A percentile compares a stretch with the other conserved stretches of the same genome.
These are phyloP conservation scores for Onygena corvina DNA, from an alignment of 2,329 filamentous ascomycete genomes.

Conservation along the genomic window DNA sequence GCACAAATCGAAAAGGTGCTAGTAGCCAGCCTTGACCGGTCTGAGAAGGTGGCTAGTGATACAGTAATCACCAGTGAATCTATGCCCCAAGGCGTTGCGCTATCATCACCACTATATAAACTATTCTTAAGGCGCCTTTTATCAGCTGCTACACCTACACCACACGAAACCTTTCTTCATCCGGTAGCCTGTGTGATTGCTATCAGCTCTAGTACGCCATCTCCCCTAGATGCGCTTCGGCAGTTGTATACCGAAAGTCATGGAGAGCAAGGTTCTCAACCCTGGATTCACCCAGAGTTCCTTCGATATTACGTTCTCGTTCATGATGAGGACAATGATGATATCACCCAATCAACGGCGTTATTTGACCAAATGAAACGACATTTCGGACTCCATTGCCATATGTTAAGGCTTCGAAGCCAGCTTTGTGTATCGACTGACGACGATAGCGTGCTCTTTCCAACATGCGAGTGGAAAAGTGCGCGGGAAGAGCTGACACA, in stretches of 20 bases:
- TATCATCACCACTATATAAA: slow-evolving; percentile 67
- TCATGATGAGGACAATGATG: slow-evolving; percentile 90
- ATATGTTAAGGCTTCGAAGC: slow-evolving; percentile 74
- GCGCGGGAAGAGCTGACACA: slow-evolving; percentile 71
- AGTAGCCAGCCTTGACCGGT: slow-evolving; percentile 63
- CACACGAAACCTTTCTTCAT: slow-evolving; percentile 88
- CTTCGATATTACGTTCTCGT: slow-evolving; percentile 91
- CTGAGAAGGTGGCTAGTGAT: slow-evolving; percentile 42
- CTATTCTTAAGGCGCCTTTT: slow-evolving; percentile 74
- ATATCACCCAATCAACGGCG: slow-evolving; percentile 77
- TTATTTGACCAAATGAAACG: slow-evolving; percentile 98
- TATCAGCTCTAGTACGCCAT: slow-evolving; percentile 75
- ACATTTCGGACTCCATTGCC: slow-evolving; percentile 92
- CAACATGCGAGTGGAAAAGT: slow-evolving; percentile 77
- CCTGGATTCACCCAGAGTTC: slow-evolving; percentile 85
- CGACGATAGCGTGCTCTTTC: slow-evolving; percentile 74
- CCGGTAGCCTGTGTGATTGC: slow-evolving; percentile 90
- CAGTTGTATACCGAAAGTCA: slow-evolving; percentile 72
- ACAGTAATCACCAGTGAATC: slow-evolving; percentile 20
- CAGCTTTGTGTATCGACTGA: slow-evolving; percentile 78
- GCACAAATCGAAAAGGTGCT: slow-evolving; percentile 68
- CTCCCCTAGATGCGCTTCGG: slow-evolving; percentile 76
- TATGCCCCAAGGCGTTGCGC: slow-evolving; percentile 19
- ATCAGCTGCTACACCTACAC: slow-evolving; percentile 62
- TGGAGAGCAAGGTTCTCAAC: slow-evolving; percentile 59